Base-by-base conservation (phyloP, 306 rosid genomes). In the Inga leiocalycina region DNA sequence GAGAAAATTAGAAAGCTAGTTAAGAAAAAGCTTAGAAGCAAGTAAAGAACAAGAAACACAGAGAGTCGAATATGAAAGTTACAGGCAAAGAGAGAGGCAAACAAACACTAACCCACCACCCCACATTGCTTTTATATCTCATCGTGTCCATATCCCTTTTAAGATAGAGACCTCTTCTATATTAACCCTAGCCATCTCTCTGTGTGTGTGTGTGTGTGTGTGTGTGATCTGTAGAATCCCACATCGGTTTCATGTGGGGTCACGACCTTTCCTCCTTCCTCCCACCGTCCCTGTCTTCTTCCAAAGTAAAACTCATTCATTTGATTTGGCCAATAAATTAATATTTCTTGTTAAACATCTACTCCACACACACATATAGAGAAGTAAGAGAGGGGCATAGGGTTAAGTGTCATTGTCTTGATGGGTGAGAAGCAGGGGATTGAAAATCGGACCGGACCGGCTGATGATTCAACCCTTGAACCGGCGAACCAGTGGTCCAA, bases 161-260 rank as follows among this genome's bases (percentile, higher is more conserved):
- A 71, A 76, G 89, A 91, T 67, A 84, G 76, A 82, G 89, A 87
- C 85, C 81, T 83, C 88, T 82, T 70, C 22, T 8, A 41, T 9
- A 59, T 59, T 59, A 59, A n/a, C 66, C 32, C 66, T 52, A 17
- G 2, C 59, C 4, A 24, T 7, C 62, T 20, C 66, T 85, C 88
- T 51, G 43, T 6, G 2, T 15, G 14, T 14, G 5, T 15, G 14
- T 30, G 10, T 61, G 24, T 2, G 24, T 45, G 13, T 46, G 51
- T 9, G 51, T 41, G 8, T 46, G 30, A 32, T 32, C 2, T 32
- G 34, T 82, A 90, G 93, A 91, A 91, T 93, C 94, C 85, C 92
- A 89, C 88, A 86, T 91, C 94, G 51, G 85, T 86, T 89, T 87
- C 86, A 85, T 85, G 92, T 89, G 88, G 92, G 90, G 92, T 88